Conservation (phyloP, 768 basidiomycete species). For the Lactifluus piperatus region DNA sequence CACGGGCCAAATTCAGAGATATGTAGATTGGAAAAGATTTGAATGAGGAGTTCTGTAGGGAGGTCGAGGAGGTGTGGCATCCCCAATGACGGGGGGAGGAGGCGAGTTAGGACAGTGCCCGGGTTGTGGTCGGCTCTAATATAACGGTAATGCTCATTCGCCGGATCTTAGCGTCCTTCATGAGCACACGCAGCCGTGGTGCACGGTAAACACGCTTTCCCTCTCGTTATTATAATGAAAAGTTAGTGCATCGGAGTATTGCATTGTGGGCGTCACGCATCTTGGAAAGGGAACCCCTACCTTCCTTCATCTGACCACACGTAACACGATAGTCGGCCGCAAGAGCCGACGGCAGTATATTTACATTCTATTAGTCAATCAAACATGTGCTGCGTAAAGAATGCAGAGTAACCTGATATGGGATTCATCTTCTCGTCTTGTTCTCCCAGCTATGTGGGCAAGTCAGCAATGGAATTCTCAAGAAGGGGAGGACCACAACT, state of each 20-base stretch:
- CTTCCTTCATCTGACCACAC: neutral
- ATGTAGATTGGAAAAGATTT: neutral
- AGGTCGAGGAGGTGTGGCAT: neutral
- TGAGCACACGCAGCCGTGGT: too few relatives aligned
- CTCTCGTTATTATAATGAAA: neutral
- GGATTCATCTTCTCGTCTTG: neutral
- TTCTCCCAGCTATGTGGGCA: constrained; percentile 6
- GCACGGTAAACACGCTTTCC: neutral
- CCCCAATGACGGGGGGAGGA: neutral
- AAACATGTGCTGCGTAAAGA: neutral
- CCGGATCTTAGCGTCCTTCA: too few relatives aligned
- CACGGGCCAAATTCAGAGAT: neutral
- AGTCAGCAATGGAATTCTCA: neutral
- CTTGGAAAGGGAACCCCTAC: neutral
- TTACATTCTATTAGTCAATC: neutral
- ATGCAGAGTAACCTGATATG: neutral
- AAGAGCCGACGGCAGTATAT: neutral
- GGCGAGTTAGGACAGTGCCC: neutral
- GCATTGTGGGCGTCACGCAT: neutral
- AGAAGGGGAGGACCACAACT: neutral
- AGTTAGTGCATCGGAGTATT: neutral
- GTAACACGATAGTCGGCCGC: neutral
- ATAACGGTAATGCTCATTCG: too few relatives aligned
- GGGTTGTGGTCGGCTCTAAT: too few relatives aligned
- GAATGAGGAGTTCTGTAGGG: constrained; percentile 1